Conservation (phyloP, 2,329 filamentous ascomycete species). For the Endocalyx cinctus region DNA sequence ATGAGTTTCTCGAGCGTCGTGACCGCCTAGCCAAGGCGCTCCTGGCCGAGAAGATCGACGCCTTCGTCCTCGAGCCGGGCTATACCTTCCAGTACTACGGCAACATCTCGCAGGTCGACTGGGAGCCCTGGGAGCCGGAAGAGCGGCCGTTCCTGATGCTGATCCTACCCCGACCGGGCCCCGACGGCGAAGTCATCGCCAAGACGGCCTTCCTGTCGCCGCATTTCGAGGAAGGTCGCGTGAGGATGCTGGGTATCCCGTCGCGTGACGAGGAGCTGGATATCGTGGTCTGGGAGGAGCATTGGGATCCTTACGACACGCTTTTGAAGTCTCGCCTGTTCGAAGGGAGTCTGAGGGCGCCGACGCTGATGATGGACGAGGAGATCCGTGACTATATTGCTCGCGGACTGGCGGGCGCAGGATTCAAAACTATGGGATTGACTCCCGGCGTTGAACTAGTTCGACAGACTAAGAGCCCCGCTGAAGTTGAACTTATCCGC, state of each 20-base stretch:
- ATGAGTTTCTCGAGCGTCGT: slow-evolving; percentile 51
- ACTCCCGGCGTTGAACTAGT: slow-evolving; percentile 52
- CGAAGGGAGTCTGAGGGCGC: slow-evolving; percentile 6
- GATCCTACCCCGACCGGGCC: slow-evolving; percentile 39
- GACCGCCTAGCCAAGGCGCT: slow-evolving; percentile 53
- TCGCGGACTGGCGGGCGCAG: slow-evolving; percentile 47
- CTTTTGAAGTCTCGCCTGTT: slow-evolving; percentile 42
- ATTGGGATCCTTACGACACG: slow-evolving; percentile 59
- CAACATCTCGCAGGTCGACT: slow-evolving; percentile 56
- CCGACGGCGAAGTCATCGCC: slow-evolving; percentile 39
- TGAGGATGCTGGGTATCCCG: slow-evolving; percentile 55
- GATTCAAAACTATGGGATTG: slow-evolving; percentile 53
- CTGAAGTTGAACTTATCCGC: slow-evolving; percentile 52
- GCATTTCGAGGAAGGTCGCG: slow-evolving; percentile 56
- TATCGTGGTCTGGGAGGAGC: slow-evolving; percentile 58
- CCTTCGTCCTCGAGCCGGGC: slow-evolving; percentile 59
- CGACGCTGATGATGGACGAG: slow-evolving; percentile 58
- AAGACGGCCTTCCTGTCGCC: slow-evolving; percentile 56
- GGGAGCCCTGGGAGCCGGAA: slow-evolving; percentile 63
- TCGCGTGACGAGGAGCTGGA: slow-evolving; percentile 43
- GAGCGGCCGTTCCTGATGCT: slow-evolving; percentile 61
- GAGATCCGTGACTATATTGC: slow-evolving; percentile 61
- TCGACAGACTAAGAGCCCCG: slow-evolving; percentile 51
- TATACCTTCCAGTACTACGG: slow-evolving; percentile 62
- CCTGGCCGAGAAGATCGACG: slow-evolving; percentile 45